Percentiles rank a stretch among this genome's conserved stretches.
Evolutionary conservation across 1,139 yeast species (phyloP).

Genomic region (Yamadazyma buinensis): DNA sequence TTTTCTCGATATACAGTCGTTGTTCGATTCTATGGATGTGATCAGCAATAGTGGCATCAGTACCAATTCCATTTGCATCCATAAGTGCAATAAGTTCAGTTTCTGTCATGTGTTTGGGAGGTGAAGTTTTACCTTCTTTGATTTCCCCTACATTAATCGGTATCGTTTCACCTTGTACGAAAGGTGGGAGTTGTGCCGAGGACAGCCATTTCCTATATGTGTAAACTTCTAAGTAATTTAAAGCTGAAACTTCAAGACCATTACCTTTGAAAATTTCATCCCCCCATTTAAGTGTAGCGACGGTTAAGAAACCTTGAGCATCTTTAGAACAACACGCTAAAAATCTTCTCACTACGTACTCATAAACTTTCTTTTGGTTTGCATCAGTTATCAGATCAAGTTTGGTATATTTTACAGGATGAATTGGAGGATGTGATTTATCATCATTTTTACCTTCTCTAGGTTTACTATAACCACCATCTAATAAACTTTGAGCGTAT

Average conservation of each 20-base stretch:
- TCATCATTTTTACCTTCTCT: conserved; percentile 83
- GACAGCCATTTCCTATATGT: conserved; percentile 79
- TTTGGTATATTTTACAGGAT: conserved; percentile 63
- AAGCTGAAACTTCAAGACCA: conserved; percentile 69
- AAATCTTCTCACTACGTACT: conserved; percentile 81
- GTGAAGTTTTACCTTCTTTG: conserved; percentile 70
- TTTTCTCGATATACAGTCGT: conserved; percentile 64
- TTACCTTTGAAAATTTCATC: conserved; percentile 64
- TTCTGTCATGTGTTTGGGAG: conserved; percentile 86
- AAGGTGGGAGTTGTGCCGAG: conserved; percentile 60
- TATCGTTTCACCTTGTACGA: conserved; percentile 54
- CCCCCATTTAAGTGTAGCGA: conserved; percentile 71
- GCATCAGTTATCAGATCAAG: conserved; percentile 31
- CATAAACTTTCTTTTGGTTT: conserved; percentile 73
- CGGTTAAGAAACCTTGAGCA: conserved; percentile 73
- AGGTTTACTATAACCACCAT: conserved; percentile 51
- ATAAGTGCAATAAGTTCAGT: conserved; percentile 86
- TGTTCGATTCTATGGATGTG: conserved; percentile 78
- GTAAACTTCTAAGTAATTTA: conserved; percentile 78
- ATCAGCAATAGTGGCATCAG: conserved; percentile 98
- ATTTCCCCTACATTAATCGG: conserved; percentile 53
- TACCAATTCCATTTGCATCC: conserved; percentile 98
- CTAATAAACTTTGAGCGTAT: conserved; percentile 35
- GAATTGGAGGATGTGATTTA: conserved; percentile 98
- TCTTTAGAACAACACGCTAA: conserved; percentile 91